These are phyloP conservation scores for Suhomyces sp. DNA, from an alignment of 805 yeast genomes.

Conservation along the genomic window DNA sequence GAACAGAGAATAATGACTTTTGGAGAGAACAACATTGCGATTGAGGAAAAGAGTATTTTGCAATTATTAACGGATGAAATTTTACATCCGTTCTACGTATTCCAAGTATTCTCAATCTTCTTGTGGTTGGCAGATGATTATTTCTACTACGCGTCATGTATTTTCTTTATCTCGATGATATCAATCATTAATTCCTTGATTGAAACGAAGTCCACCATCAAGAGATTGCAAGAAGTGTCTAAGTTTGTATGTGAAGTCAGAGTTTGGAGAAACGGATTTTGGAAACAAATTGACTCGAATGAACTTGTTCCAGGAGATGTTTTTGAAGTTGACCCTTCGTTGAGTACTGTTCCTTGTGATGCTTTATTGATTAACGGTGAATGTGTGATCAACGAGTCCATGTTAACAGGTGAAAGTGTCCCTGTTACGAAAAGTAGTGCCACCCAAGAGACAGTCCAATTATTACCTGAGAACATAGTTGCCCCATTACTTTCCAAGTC, in stretches of 20 bases:
- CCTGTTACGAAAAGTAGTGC: slow-evolving; percentile 86
- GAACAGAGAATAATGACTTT: slow-evolving; percentile 73
- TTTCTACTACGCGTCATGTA: slow-evolving; percentile 91
- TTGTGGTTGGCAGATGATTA: slow-evolving; percentile 93
- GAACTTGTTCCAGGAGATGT: slow-evolving; percentile 96
- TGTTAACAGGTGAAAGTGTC: slow-evolving; percentile 97
- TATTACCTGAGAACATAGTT: slow-evolving; percentile 59
- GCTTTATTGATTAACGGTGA: slow-evolving; percentile 86
- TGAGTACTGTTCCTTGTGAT: slow-evolving; percentile 81
- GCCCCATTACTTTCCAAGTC: slow-evolving; percentile 70
- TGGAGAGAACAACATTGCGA: slow-evolving; percentile 72
- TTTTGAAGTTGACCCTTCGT: slow-evolving; percentile 85
- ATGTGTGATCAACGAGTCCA: slow-evolving; percentile 94
- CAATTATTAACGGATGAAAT: slow-evolving; percentile 82
- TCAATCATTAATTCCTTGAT: slow-evolving; percentile 77
- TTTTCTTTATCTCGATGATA: slow-evolving; percentile 77
- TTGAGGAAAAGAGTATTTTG: slow-evolving; percentile 66
- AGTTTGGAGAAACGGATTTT: slow-evolving; percentile 88
- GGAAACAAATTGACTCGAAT: slow-evolving; percentile 75
- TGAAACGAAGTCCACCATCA: slow-evolving; percentile 80
- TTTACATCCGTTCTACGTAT: slow-evolving; percentile 91
- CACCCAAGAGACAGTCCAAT: slow-evolving; percentile 55
- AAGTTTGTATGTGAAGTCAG: slow-evolving; percentile 76
- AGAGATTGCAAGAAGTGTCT: slow-evolving; percentile 71
- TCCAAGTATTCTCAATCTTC: slow-evolving; percentile 88